These are phyloP conservation scores for Populus simonii DNA, from an alignment of 345 rosid genomes.

Conservation along the genomic window DNA sequence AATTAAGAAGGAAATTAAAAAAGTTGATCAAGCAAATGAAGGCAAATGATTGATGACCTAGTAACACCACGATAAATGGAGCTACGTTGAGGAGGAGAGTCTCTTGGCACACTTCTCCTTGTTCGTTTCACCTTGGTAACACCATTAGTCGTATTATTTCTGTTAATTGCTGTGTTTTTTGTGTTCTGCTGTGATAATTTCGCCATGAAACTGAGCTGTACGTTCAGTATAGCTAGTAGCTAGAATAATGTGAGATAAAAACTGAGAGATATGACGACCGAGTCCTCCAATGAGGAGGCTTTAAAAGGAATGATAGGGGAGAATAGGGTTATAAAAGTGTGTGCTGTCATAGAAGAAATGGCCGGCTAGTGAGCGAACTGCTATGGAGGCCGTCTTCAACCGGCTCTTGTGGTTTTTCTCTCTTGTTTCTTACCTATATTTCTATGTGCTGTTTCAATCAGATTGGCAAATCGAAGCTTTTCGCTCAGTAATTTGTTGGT, in stretches of 20 bases:
- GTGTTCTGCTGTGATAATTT: conserved; percentile 35
- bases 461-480: neutral
- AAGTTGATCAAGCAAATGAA: too few relatives aligned
- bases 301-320: conserved; percentile 29
- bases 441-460: neutral
- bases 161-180: conserved; percentile 19
- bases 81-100: conserved; percentile 88
- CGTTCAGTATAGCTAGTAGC: neutral
- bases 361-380: conserved; percentile 15
- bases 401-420: conserved; percentile 30
- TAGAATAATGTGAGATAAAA: neutral
- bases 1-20: too few relatives aligned
- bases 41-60: conserved; percentile 32
- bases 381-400: conserved; percentile 38
- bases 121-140: conserved; percentile 61
- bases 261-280: conserved; percentile 15
- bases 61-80: conserved; percentile 87
- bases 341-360: conserved; percentile 29
- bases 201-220: conserved; percentile 29
- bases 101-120: conserved; percentile 73
- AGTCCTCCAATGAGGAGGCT: conserved; percentile 25
- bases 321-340: neutral
- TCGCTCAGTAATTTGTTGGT: too few relatives aligned
- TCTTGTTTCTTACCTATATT: conserved; percentile 23
- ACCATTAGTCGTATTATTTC: conserved; percentile 12